Conservation (phyloP, 2,329 filamentous ascomycete genomes). For the Fonsecaea multimorphosa region DNA sequence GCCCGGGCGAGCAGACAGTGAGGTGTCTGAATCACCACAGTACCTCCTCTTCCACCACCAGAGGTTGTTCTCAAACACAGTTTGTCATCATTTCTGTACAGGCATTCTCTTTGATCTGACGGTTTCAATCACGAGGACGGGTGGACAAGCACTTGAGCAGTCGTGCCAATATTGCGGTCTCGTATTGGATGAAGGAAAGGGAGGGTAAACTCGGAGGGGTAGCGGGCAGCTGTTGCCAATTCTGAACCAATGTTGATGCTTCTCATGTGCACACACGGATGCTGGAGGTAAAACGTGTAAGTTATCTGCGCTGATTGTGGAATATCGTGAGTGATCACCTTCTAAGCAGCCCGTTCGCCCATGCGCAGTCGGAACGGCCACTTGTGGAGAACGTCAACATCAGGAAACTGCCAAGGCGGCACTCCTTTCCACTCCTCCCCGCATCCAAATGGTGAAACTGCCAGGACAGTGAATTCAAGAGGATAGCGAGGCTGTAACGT, state of each 20-base stretch:
- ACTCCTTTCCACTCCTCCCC: conserved; percentile 11
- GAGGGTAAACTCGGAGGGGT: background rate
- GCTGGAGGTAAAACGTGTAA: background rate
- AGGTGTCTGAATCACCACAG: conserved; percentile 12
- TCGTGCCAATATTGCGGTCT: conserved; percentile 19
- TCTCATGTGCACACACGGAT: conserved; percentile 3
- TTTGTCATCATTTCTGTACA: conserved; percentile 19
- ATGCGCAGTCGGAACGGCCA: conserved; percentile 8
- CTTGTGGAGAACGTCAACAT: conserved; percentile 24
- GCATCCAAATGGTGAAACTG: conserved; percentile 12
- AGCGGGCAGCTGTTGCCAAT: background rate
- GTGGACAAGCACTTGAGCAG: conserved; percentile 5
- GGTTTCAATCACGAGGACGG: conserved; percentile 9
- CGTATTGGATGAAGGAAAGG: conserved; percentile 15
- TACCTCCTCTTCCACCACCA: conserved; percentile 3
- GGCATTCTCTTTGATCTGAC: conserved; percentile 18
- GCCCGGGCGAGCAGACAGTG: background rate
- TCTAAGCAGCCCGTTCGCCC: conserved; percentile 21
- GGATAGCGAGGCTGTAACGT: background rate
- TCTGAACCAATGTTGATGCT: background rate
- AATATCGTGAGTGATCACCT: conserved; percentile 17
- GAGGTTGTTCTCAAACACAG: conserved; percentile 9
- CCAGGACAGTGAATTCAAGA: background rate
- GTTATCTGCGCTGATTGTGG: conserved; percentile 5
- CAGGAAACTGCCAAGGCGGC: conserved; percentile 13